Evolutionary conservation across 2,329 filamentous ascomycete genomes (phyloP).

Genomic region (Exophiala oligosperma): DNA sequence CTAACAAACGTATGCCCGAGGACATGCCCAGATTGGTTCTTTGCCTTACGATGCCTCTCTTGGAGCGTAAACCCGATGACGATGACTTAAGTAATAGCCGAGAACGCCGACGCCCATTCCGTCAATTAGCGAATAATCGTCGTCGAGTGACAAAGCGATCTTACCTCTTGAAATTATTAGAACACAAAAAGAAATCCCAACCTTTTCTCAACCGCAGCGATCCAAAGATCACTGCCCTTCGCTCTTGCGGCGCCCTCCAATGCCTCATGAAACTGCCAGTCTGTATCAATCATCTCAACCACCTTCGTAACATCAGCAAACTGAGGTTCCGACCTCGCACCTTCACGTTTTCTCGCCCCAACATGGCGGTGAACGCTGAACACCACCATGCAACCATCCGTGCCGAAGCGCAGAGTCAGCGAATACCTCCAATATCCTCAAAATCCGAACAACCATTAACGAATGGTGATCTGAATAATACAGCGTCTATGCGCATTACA

Average conservation of each 20-base stretch:
- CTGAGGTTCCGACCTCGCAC: no score
- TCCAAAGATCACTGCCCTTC: background rate
- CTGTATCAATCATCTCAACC: no score
- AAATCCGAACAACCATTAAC: background rate
- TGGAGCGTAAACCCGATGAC: no score
- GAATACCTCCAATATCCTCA: background rate
- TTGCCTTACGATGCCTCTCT: no score
- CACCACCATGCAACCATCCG: background rate
- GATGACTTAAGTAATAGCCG: no score
- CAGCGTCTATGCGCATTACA: slow-evolving; percentile 12
- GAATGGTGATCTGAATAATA: slow-evolving; percentile 21
- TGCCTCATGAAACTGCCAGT: no score
- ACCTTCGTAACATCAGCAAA: no score
- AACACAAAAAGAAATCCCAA: background rate
- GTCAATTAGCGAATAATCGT: background rate
- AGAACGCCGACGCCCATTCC: background rate
- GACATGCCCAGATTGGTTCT: no score
- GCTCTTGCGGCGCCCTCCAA: no score
- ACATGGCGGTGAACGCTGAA: background rate
- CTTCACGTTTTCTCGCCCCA: no score
- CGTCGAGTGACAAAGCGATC: slow-evolving; percentile 2
- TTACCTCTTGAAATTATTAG: background rate
- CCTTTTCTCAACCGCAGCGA: background rate
- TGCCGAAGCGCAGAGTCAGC: slow-evolving; percentile 5
- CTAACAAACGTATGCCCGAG: no score